Evolutionary conservation across 2,329 filamentous ascomycete genomes (phyloP).

Genomic region (Penicillium paneum): DNA sequence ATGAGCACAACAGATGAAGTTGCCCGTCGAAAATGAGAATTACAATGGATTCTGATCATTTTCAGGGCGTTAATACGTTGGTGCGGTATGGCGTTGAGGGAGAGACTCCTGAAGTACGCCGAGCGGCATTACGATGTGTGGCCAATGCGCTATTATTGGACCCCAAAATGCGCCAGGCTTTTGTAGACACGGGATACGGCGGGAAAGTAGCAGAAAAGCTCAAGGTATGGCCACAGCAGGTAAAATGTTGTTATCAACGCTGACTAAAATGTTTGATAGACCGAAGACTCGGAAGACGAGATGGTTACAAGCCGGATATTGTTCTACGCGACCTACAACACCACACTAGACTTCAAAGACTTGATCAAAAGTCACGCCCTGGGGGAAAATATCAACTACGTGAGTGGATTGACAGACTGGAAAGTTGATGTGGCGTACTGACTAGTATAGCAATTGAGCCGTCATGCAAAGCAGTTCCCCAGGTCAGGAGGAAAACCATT

Average conservation of each 20-base stretch:
- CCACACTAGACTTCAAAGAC: conserved; percentile 62
- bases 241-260: background rate
- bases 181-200: conserved; percentile 68
- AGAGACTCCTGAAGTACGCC: conserved; percentile 60
- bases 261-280: conserved; percentile 37
- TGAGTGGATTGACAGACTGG: conserved; percentile 19
- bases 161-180: conserved; percentile 64
- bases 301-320: conserved; percentile 78
- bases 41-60: conserved; percentile 7
- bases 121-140: conserved; percentile 75
- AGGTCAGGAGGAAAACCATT: conserved; percentile 37
- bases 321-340: conserved; percentile 75
- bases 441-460: conserved; percentile 57
- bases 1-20: conserved; percentile 25
- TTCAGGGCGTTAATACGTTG: conserved; percentile 71
- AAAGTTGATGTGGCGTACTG: conserved; percentile 10
- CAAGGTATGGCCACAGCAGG: conserved; percentile 44
- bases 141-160: conserved; percentile 79
- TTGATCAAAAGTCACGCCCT: conserved; percentile 66
- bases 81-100: conserved; percentile 70
- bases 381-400: conserved; percentile 63
- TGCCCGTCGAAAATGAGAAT: background rate
- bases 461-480: conserved; percentile 62
- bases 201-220: conserved; percentile 67
- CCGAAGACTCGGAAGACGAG: conserved; percentile 75